These are phyloP conservation scores for Leucocoprinus birnbaumii DNA, from an alignment of 768 basidiomycete species.

Conservation along the genomic window DNA sequence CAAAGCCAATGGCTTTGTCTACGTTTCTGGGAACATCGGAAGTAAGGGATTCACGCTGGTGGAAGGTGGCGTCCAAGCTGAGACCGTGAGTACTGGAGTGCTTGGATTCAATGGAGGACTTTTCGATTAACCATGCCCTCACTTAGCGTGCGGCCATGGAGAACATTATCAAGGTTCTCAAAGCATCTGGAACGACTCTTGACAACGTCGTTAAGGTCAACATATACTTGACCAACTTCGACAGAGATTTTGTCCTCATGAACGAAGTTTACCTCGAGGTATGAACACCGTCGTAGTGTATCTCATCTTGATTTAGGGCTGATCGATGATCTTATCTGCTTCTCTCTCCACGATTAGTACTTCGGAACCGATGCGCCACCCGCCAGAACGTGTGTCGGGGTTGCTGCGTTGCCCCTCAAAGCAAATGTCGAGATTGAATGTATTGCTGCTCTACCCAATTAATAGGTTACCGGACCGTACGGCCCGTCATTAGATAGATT, in stretches of 20 bases:
- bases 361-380: constrained; percentile 44
- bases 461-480: background rate
- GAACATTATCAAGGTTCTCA: constrained; percentile 37
- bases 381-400: constrained; percentile 58
- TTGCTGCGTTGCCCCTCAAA: constrained; percentile 47
- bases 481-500: too few relatives aligned
- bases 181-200: constrained; percentile 38
- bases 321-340: background rate
- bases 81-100: constrained; percentile 9
- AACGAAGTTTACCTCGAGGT: constrained; percentile 38
- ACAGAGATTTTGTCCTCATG: constrained; percentile 32
- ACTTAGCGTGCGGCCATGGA: constrained; percentile 32
- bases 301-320: background rate
- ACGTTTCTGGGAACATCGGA: constrained; percentile 16
- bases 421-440: constrained; percentile 63
- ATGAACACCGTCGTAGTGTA: background rate
- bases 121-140: background rate
- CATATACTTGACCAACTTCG: constrained; percentile 37
- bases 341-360: constrained; percentile 31
- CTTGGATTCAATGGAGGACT: background rate
- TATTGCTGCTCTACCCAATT: constrained; percentile 34
- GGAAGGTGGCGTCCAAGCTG: constrained; percentile 14
- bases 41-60: constrained; percentile 12
- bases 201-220: constrained; percentile 40
- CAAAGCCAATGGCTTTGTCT: constrained; percentile 23